Percentiles rank a stretch among this genome's conserved stretches.
These are phyloP conservation scores for Lentinula aciculospora DNA, from an alignment of 768 basidiomycete genomes.

Conservation along the genomic window DNA sequence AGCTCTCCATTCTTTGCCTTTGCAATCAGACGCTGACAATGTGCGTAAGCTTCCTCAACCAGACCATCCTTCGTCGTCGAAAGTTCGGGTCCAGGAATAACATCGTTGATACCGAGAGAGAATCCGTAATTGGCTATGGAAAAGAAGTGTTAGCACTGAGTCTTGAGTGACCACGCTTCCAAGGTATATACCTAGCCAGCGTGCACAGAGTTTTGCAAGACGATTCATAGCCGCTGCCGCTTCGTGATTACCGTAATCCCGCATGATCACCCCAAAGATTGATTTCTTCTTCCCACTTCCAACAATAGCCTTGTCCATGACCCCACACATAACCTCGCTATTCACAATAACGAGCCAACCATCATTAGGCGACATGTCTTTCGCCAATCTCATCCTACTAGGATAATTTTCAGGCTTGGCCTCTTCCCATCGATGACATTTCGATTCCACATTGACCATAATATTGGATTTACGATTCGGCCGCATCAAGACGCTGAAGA, in stretches of 20 bases:
- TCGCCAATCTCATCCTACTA: conserved; percentile 51
- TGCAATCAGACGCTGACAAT: conserved; percentile 84
- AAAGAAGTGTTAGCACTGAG: neutral
- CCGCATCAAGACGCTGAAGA: conserved; percentile 96
- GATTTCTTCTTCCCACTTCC: conserved; percentile 99
- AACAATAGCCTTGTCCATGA: conserved; percentile 97
- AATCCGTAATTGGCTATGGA: conserved; percentile 90
- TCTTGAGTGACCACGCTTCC: neutral
- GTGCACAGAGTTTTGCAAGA: conserved; percentile 90
- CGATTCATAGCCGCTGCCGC: conserved; percentile 95
- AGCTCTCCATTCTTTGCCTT: conserved; percentile 86
- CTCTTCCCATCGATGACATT: conserved; percentile 87
- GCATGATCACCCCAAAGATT: conserved; percentile 94
- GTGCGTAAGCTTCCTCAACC: conserved; percentile 84
- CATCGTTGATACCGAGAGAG: conserved; percentile 97
- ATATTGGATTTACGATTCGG: conserved; percentile 83
- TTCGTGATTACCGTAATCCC: conserved; percentile 94
- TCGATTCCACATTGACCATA: conserved; percentile 91
- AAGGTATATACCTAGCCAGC: conserved; percentile 73
- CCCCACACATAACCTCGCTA: conserved; percentile 98
- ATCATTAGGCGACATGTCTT: conserved; percentile 93
- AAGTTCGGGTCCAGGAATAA: conserved; percentile 90
- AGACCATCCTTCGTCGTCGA: conserved; percentile 75
- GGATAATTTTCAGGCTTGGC: conserved; percentile 60
- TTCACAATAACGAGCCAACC: conserved; percentile 97